Conservation (phyloP, 1,284 basidiomycete species). For the Pascua guehoae region DNA sequence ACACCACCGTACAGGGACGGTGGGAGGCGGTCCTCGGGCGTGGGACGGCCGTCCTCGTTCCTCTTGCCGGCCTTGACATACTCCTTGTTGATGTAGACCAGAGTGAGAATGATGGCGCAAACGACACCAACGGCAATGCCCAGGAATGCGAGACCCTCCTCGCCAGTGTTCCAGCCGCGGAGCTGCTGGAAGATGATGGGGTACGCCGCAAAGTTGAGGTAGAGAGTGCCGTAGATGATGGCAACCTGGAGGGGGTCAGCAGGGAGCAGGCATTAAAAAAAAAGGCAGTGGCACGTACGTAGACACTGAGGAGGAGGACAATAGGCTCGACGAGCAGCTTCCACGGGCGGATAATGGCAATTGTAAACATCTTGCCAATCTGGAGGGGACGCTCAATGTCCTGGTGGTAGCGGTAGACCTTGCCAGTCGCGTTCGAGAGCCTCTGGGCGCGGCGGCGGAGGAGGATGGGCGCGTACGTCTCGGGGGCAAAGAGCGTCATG, state of each 20-base stretch:
- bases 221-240: constrained; percentile 52
- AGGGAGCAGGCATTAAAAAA: constrained; percentile 20
- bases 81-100: constrained; percentile 52
- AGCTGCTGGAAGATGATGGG: constrained; percentile 64
- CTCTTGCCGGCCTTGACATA: constrained; percentile 50
- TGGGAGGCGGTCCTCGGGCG: constrained; percentile 61
- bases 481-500: constrained; percentile 41
- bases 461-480: constrained; percentile 52
- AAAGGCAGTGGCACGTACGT: constrained; percentile 54
- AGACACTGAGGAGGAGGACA: constrained; percentile 55
- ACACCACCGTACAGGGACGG: constrained; percentile 51
- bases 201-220: constrained; percentile 45
- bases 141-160: constrained; percentile 64
- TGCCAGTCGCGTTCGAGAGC: constrained; percentile 49
- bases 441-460: constrained; percentile 45
- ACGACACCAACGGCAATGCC: constrained; percentile 62
- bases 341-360: constrained; percentile 51
- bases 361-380: constrained; percentile 40
- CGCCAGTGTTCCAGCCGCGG: constrained; percentile 59
- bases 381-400: constrained; percentile 46
- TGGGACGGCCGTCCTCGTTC: constrained; percentile 42
- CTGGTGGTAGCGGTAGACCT: constrained; percentile 49
- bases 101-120: constrained; percentile 58
- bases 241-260: constrained; percentile 49
- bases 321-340: constrained; percentile 59